Conservation (phyloP, 208 protist species). For the Crithidia expoeki region DNA sequence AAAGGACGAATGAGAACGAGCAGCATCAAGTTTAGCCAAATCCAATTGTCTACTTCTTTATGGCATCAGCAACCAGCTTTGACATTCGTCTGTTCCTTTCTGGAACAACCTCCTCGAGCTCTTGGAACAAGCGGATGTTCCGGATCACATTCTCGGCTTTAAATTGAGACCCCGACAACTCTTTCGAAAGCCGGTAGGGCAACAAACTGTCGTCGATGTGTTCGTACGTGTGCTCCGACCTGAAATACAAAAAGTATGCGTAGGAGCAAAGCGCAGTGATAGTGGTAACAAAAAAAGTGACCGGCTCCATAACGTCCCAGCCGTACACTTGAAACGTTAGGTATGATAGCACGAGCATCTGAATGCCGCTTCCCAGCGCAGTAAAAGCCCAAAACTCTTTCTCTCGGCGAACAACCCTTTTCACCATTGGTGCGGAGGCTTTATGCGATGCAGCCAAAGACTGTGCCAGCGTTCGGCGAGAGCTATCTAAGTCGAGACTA, state of each 20-base stretch:
- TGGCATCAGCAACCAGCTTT: slow-evolving; percentile 13
- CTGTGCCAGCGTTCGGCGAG: not conserved
- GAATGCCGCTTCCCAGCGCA: slow-evolving; percentile 55
- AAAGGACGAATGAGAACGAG: not conserved
- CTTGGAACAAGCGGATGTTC: slow-evolving; percentile 22
- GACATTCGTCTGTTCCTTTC: slow-evolving; percentile 21
- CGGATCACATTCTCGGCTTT: slow-evolving; percentile 29
- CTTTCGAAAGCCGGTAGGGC: slow-evolving; percentile 33
- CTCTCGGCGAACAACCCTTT: slow-evolving; percentile 28
- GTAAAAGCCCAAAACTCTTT: slow-evolving; percentile 73
- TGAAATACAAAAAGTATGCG: slow-evolving; percentile 65
- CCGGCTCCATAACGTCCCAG: slow-evolving; percentile 88
- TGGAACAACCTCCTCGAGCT: slow-evolving; percentile 27
- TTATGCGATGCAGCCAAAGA: slow-evolving; percentile 9
- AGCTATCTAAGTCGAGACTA: slow-evolving; percentile 8
- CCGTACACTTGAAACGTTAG: slow-evolving; percentile 77
- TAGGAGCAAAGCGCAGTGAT: slow-evolving; percentile 54
- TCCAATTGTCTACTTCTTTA: slow-evolving; percentile 1
- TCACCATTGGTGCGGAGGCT: slow-evolving; percentile 1
- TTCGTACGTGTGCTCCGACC: slow-evolving; percentile 52
- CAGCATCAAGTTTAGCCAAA: not conserved
- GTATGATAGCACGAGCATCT: slow-evolving; percentile 81
- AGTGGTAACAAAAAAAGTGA: slow-evolving; percentile 80
- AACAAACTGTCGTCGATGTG: slow-evolving; percentile 60
- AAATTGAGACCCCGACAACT: slow-evolving; percentile 19